Evolutionary conservation across 129 eudicot species (phyloP), one percentile per base, ranked within the genome.

Genomic region (Kitagawia praeruptora): DNA sequence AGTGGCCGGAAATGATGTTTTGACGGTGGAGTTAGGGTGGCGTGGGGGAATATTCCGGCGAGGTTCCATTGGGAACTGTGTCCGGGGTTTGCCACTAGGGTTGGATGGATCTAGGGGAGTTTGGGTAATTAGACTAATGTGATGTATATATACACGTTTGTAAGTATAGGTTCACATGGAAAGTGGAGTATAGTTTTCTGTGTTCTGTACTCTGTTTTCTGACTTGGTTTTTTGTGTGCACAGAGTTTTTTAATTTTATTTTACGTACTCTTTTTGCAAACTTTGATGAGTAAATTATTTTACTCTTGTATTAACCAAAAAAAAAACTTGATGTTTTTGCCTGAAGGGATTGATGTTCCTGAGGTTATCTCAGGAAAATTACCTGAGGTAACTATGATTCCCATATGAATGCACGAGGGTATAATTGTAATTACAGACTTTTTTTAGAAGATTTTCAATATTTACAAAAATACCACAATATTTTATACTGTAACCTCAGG

Each of bases 1-100:
- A 82, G 54, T 16, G 85, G 46, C 5, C 77, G 81, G 69, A n/a
- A 8, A 61, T 8, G 4, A 15, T 12, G 25, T 61, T 61, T 61
- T 61, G 34, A 25, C 69, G 69, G 16, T 34, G 69, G 69, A 61
- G 34, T n/a, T 61, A 3, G 69, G 69, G 69, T 61, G 34, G 69
- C 69, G 69, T 0, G 69, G 69, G 69, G 69, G 69, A 61, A 61
- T 61, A 61, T 61, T 61, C 69, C 69, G 69, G 69, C 69, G 69
- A 61, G 69, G 69, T 10, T 61, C 69, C 69, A 61, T 61, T 2
- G 67, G 67, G 31, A 12, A 1, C 10, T 1, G 63, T 54, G 6
- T 18, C 56, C 21, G 56, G 56, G 19, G 56, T 5, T 56, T 61
- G 69, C 69, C 69, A 61, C 69, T 61, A 3, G 18, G 18, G 49